phyloP scores from a whole-genome alignment of 805 yeast species.

The Priceomyces medius region DNA sequence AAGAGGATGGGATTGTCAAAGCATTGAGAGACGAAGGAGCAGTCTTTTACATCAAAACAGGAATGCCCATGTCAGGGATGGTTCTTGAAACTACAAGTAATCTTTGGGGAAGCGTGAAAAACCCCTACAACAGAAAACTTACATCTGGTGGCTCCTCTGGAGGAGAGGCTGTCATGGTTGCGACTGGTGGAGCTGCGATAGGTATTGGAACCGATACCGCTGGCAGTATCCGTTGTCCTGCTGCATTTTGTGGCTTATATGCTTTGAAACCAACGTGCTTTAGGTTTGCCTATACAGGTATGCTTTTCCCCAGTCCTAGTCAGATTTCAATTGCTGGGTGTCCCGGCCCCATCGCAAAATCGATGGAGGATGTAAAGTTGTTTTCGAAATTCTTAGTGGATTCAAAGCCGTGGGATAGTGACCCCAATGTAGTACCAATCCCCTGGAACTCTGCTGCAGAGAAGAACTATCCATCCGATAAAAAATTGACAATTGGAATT shows the following conservation, averaged over 20 bases:
- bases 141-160: constrained; percentile 57
- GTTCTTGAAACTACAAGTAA: constrained; percentile 30
- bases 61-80: constrained; percentile 32
- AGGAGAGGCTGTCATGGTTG: constrained; percentile 50
- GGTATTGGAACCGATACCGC: constrained; percentile 51
- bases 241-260: constrained; percentile 52
- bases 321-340: constrained; percentile 30
- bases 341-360: constrained; percentile 38
- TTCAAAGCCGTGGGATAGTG: constrained; percentile 55
- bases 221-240: constrained; percentile 56
- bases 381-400: constrained; percentile 46
- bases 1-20: constrained; percentile 7
- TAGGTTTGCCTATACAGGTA: constrained; percentile 28
- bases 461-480: constrained; percentile 22
- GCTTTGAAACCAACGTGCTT: constrained; percentile 50
- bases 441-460: constrained; percentile 46
- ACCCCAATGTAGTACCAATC: constrained; percentile 46
- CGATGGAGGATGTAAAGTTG: constrained; percentile 39
- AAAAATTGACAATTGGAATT: constrained; percentile 28
- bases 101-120: constrained; percentile 23
- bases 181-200: constrained; percentile 40
- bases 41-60: constrained; percentile 29
- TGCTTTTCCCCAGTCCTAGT: constrained; percentile 32
- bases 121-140: constrained; percentile 33
- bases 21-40: constrained; percentile 27